Evolutionary conservation across 1,139 yeast species (phyloP), one percentile per base, ranked within the genome.

Genomic region (Williopsis jadinii): DNA sequence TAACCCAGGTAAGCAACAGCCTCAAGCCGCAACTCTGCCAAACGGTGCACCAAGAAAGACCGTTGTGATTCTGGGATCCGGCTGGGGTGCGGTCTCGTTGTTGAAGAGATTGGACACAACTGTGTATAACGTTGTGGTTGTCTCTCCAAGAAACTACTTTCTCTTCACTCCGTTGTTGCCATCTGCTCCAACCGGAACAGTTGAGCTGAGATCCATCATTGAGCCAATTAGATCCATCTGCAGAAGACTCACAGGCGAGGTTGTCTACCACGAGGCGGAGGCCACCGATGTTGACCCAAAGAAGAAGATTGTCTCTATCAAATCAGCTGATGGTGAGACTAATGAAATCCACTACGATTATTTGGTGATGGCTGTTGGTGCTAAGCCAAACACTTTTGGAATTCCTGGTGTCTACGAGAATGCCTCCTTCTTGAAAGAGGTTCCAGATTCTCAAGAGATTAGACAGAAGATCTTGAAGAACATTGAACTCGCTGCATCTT

Each of bases 121-220:
- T 36, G 69, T 82, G 61, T 90, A 88, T 68, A 86, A 90, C 61
- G 95, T 90, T 41, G 80, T 86, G 42, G 81, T 90, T 42, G 84
- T 90, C 39, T 86, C 96, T 31, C 97, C 97, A 48, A 79, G 97
- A 69, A 88, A 88, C 73, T 88, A 87, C 72, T 90, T 90, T 67
- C 71, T 90, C 57, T 90, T 88, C 73, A 88, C 97, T 37, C 97
- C 97, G 10, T 71, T 90, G 61, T 75, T 90, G 56, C 97, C 97
- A 37, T 84, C 95, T 27, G 84, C 90, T 52, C 95, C 97, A 40
- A 88, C 95, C 37, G 97, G 97, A 48, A 84, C 95, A 39, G 79
- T 90, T 52, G 96, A 88, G 61, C 73, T 79, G 61, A 86, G 95
- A 65, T 86, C 96, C 37, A 88, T 90, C 55, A 80, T 84, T 61